Evolutionary conservation across 371 early-diverging fungal species (phyloP).

Genomic region (Rhizopus sp.): DNA sequence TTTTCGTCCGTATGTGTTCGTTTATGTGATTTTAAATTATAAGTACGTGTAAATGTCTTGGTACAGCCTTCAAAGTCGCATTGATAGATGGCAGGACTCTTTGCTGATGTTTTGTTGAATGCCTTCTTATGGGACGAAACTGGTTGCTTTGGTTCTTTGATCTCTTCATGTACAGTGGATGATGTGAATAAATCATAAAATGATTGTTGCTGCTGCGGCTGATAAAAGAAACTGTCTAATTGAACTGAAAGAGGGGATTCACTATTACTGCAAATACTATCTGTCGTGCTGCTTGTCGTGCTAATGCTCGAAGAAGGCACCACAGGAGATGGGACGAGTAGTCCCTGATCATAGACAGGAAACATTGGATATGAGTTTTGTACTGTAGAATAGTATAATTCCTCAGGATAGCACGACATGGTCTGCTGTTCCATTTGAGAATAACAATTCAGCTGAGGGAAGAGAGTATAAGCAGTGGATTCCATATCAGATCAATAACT

Average conservation of each 20-base stretch:
- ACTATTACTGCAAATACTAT: not conserved
- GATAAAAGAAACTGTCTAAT: not conserved
- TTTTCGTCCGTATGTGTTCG: constrained; percentile 76
- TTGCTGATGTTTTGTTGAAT: not conserved
- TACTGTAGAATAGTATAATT: not conserved
- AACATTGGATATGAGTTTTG: not conserved
- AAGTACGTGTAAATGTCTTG: constrained; percentile 77
- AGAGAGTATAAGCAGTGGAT: not conserved
- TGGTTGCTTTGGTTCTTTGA: not conserved
- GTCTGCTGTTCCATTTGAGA: not conserved
- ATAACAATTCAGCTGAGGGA: not conserved
- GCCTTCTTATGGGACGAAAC: too few species aligned
- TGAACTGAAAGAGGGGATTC: not conserved
- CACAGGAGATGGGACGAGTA: not conserved
- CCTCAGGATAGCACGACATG: not conserved
- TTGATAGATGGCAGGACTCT: constrained; percentile 5
- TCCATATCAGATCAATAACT: not conserved
- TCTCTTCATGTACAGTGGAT: too few species aligned
- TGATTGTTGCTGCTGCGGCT: not conserved
- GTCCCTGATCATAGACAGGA: not conserved
- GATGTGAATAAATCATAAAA: too few species aligned
- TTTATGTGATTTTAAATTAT: constrained; percentile 80
- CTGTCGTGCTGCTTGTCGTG: too few species aligned
- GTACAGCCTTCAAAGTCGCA: constrained; percentile 58
- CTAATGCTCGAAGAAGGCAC: not conserved